Evolutionary conservation across 1,284 basidiomycete species (phyloP).

Genomic region (Cryptococcus jaspeensis): DNA sequence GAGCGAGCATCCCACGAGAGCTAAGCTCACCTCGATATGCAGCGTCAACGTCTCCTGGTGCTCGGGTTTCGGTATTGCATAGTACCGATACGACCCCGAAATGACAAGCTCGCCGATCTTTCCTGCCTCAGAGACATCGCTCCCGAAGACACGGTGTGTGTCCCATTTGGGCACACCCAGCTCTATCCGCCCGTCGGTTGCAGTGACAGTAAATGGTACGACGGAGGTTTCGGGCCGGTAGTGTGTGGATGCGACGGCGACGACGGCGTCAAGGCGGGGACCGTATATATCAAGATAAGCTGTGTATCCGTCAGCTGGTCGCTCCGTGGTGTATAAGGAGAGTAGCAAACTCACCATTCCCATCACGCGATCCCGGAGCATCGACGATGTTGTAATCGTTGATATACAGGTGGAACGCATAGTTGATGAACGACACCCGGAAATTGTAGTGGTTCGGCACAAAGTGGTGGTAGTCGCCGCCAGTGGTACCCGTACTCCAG

Average conservation of each 20-base stretch:
- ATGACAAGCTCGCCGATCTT: conserved; percentile 61
- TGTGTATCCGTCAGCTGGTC: conserved; percentile 39
- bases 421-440: conserved; percentile 69
- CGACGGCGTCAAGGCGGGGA: conserved; percentile 56
- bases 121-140: conserved; percentile 58
- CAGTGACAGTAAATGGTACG: conserved; percentile 66
- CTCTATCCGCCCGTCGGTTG: conserved; percentile 60
- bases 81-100: conserved; percentile 73
- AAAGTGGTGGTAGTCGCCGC: conserved; percentile 73
- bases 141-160: conserved; percentile 68
- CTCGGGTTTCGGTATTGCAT: conserved; percentile 63
- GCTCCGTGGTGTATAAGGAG: background rate
- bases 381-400: conserved; percentile 97
- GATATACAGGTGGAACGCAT: conserved; percentile 74
- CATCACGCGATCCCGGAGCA: conserved; percentile 70
- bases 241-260: conserved; percentile 65
- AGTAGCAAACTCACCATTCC: conserved; percentile 64
- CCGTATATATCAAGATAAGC: conserved; percentile 72
- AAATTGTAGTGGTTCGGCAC: conserved; percentile 76
- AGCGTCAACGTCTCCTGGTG: conserved; percentile 75
- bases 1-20: background rate
- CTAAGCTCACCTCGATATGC: conserved; percentile 63
- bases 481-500: conserved; percentile 73
- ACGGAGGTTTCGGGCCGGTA: conserved; percentile 71
- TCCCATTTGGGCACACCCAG: conserved; percentile 83